A percentile compares a stretch with the other conserved stretches of the same genome.
Conservation (phyloP, 805 yeast genomes). For the Cyberlindnera japonica region DNA sequence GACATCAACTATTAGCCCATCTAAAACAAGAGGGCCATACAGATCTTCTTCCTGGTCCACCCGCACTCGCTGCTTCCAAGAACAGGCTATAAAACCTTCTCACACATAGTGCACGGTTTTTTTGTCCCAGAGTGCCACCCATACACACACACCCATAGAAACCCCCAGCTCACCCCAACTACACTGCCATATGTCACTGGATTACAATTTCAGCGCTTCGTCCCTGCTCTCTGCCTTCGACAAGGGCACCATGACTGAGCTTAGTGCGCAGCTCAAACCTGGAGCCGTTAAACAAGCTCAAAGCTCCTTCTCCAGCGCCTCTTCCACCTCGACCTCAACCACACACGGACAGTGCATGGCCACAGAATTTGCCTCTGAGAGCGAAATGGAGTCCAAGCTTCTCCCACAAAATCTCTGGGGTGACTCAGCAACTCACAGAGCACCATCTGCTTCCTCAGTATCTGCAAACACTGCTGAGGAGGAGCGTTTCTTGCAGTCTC, state of each 20-base stretch:
- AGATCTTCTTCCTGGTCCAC: too few species aligned
- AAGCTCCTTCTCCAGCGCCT: conserved; percentile 12
- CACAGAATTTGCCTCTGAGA: conserved; percentile 21
- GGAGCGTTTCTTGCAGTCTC: conserved; percentile 14
- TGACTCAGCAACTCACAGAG: conserved; percentile 12
- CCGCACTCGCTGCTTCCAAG: too few species aligned
- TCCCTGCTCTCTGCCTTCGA: neutral
- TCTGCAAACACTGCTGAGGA: conserved; percentile 14
- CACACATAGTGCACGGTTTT: neutral
- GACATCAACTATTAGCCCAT: too few species aligned
- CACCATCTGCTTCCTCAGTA: neutral
- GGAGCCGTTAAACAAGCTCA: neutral
- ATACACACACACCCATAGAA: neutral
- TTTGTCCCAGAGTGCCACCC: neutral
- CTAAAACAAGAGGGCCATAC: too few species aligned
- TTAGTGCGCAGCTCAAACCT: conserved; percentile 4
- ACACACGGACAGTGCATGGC: conserved; percentile 6
- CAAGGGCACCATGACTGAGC: conserved; percentile 1
- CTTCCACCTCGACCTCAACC: conserved; percentile 5
- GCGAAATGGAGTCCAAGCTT: conserved; percentile 25
- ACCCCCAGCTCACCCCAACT: neutral
- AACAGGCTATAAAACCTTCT: too few species aligned
- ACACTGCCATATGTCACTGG: conserved; percentile 20
- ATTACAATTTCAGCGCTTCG: conserved; percentile 10
- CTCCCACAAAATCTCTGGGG: conserved; percentile 36